These are phyloP conservation scores for Scutellaria minor DNA, from an alignment of 257 asterid species.

Conservation along the genomic window DNA sequence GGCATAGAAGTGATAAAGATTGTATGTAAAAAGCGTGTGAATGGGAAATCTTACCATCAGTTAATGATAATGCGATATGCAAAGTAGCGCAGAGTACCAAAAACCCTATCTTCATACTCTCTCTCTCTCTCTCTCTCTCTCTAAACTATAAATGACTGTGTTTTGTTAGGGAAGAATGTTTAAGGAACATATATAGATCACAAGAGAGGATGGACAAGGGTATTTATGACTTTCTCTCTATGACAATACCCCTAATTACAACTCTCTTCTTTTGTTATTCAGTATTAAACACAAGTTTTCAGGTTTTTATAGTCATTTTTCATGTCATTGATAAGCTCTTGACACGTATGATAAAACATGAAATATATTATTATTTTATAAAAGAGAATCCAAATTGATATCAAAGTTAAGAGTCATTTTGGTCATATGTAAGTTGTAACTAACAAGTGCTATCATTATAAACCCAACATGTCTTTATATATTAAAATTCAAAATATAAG, in stretches of 20 bases:
- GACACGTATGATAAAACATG: no score
- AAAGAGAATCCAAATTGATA: no score
- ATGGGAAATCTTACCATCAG: conserved; percentile 44
- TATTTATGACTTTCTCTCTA: conserved; percentile 46
- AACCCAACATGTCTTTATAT: no score
- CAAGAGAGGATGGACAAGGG: conserved; percentile 23
- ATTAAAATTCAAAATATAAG: no score
- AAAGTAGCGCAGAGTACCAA: conserved; percentile 41
- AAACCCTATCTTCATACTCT: conserved; percentile 29
- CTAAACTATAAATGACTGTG: background rate
- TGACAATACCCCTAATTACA: conserved; percentile 44
- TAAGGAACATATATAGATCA: background rate
- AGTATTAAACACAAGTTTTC: background rate
- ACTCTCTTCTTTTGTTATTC: background rate
- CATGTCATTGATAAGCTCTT: background rate
- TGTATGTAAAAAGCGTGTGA: no score
- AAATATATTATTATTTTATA: no score
- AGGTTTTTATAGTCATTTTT: background rate
- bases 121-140: background rate
- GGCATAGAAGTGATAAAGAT: background rate
- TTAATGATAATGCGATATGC: conserved; percentile 37
- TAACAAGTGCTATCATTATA: no score
- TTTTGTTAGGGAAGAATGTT: background rate
- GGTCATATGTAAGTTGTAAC: no score
- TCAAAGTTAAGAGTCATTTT: no score